Percentiles rank a stretch among this genome's conserved stretches.
Conservation (phyloP, 164 flowering plant species). For the Pachysandra terminalis region DNA sequence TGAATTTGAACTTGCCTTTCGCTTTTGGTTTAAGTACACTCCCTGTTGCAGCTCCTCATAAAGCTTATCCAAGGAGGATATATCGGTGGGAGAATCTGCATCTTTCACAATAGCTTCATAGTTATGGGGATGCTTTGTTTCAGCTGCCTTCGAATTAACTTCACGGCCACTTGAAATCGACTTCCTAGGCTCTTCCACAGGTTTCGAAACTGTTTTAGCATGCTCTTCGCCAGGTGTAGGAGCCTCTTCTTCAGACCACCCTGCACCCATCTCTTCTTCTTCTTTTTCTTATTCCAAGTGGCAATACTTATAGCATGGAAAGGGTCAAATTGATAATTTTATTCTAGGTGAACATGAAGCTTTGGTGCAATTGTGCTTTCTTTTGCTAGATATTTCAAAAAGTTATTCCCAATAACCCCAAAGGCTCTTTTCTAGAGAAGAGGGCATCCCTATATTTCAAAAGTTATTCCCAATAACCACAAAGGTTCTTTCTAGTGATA, state of each 20-base stretch:
- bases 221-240: too few species aligned
- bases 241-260: conserved; percentile 16
- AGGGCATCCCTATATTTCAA: too few species aligned
- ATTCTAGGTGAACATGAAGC: not conserved
- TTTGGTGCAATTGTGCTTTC: not conserved
- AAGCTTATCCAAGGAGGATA: conserved; percentile 23
- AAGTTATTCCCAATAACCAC: too few species aligned
- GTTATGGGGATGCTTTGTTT: conserved; percentile 32
- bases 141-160: not conserved
- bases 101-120: conserved; percentile 39
- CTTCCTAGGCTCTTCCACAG: not conserved
- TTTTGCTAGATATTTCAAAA: too few species aligned
- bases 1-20: conserved; percentile 35
- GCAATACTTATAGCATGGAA: not conserved
- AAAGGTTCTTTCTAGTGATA: too few species aligned
- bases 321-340: not conserved
- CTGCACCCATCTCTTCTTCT: conserved; percentile 15
- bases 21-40: conserved; percentile 43
- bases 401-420: too few species aligned
- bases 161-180: not conserved
- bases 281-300: not conserved
- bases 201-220: too few species aligned
- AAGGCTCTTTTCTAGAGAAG: too few species aligned
- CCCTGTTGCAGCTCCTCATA: conserved; percentile 41
- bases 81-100: conserved; percentile 33